Percentiles rank a stretch among this genome's conserved stretches.
Conservation (phyloP, 1,284 basidiomycete genomes). For the Leucoagaricus sp. region DNA sequence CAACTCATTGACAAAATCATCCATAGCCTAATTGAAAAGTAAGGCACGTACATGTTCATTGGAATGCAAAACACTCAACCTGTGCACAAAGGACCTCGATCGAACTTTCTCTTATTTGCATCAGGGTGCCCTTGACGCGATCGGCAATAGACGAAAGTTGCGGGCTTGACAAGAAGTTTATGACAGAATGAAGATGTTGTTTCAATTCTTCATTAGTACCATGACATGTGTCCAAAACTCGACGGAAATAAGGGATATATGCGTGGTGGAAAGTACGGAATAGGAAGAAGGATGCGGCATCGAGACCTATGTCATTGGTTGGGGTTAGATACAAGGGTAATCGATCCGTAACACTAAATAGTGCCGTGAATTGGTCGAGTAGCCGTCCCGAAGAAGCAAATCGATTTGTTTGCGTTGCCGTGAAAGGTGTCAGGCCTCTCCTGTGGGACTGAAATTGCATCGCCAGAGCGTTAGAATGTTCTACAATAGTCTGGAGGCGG, state of each 20-base stretch:
- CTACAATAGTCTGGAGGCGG: constrained; percentile 12
- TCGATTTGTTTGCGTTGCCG: constrained; percentile 5
- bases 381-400: constrained; percentile 31
- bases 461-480: constrained; percentile 25
- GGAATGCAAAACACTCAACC: constrained; percentile 8
- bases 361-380: constrained; percentile 50
- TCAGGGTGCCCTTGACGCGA: background rate
- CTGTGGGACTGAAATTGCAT: constrained; percentile 31
- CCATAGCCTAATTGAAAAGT: constrained; percentile 12
- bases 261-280: constrained; percentile 38
- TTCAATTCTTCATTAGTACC: constrained; percentile 10
- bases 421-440: constrained; percentile 33
- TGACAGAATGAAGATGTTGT: constrained; percentile 12
- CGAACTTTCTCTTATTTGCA: background rate
- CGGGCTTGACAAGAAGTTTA: constrained; percentile 11
- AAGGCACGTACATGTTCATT: constrained; percentile 8
- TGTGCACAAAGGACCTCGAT: constrained; percentile 7
- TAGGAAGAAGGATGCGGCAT: constrained; percentile 42
- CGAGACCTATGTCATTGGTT: constrained; percentile 14
- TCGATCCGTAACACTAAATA: constrained; percentile 43
- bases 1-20: constrained; percentile 21
- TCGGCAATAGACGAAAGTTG: constrained; percentile 3
- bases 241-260: constrained; percentile 36
- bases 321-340: constrained; percentile 27
- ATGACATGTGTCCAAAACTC: constrained; percentile 25